These are phyloP conservation scores for Leccinum subrobustum DNA, from an alignment of 1,284 basidiomycete species.

Conservation along the genomic window DNA sequence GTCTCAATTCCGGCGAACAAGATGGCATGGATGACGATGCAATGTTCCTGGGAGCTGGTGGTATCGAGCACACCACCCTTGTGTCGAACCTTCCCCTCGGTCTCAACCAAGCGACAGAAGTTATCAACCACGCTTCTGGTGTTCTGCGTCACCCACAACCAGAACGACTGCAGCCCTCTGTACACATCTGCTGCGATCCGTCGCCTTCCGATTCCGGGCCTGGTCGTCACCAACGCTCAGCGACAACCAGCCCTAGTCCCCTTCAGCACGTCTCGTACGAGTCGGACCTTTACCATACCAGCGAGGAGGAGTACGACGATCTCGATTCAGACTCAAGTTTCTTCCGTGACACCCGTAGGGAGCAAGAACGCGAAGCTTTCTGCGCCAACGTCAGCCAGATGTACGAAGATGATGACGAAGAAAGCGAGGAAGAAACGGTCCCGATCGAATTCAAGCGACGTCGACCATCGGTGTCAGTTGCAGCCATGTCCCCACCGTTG, in stretches of 20 bases:
- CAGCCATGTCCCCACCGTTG: conserved; percentile 28
- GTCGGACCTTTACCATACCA: conserved; percentile 29
- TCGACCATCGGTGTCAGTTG: conserved; percentile 35
- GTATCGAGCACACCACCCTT: conserved; percentile 44
- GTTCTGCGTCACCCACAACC: conserved; percentile 30
- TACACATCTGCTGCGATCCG: conserved; percentile 25
- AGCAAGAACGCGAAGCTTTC: conserved; percentile 27
- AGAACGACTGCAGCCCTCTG: conserved; percentile 26
- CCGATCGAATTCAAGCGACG: conserved; percentile 40
- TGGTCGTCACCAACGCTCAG: conserved; percentile 30
- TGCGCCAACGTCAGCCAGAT: conserved; percentile 33
- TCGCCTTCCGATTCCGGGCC: conserved; percentile 27
- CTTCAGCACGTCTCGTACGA: conserved; percentile 39
- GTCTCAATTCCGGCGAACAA: conserved; percentile 50
- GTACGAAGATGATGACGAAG: conserved; percentile 37
- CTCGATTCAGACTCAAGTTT: conserved; percentile 36
- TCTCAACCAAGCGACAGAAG: conserved; percentile 33
- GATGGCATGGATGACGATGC: conserved; percentile 44
- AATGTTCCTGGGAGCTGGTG: conserved; percentile 53
- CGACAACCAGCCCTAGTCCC: conserved; percentile 43
- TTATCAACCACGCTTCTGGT: conserved; percentile 25
- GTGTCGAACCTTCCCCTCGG: conserved; percentile 39
- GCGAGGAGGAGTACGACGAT: conserved; percentile 34
- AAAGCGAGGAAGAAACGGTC: conserved; percentile 30
- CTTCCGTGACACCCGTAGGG: conserved; percentile 30